These are phyloP conservation scores for Chaetomium sp. DNA, from an alignment of 2,329 filamentous ascomycete genomes.

Conservation along the genomic window DNA sequence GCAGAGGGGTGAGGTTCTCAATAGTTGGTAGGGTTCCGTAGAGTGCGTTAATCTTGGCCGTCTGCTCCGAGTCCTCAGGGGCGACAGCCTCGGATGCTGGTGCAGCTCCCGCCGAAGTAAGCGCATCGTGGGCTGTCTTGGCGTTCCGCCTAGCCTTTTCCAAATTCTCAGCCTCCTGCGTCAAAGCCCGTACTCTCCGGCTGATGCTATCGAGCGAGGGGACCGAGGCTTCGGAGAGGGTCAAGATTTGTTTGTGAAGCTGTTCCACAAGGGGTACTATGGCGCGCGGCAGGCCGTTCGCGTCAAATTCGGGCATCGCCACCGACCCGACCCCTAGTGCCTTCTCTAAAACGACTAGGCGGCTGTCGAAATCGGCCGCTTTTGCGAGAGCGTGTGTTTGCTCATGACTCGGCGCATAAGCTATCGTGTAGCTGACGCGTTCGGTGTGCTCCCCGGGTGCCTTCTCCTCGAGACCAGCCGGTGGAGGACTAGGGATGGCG, in stretches of 20 bases:
- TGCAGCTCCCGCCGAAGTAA: constrained; percentile 51
- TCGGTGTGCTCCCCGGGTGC: constrained; percentile 31
- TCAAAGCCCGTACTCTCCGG: constrained; percentile 68
- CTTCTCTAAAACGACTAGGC: constrained; percentile 77
- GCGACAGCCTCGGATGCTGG: constrained; percentile 41
- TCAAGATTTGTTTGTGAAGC: constrained; percentile 77
- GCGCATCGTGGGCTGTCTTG: constrained; percentile 62
- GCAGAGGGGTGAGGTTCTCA: constrained; percentile 78
- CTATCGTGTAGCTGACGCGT: constrained; percentile 62
- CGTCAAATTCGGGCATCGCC: constrained; percentile 62
- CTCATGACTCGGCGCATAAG: constrained; percentile 65
- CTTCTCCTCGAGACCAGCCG: constrained; percentile 31
- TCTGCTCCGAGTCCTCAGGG: constrained; percentile 66
- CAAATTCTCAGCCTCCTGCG: constrained; percentile 71
- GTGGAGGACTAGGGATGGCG: constrained; percentile 34
- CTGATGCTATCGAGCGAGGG: constrained; percentile 73
- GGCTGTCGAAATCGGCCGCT: constrained; percentile 83
- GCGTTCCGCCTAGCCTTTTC: constrained; percentile 66
- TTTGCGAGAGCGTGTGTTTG: constrained; percentile 73
- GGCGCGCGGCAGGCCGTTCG: constrained; percentile 62
- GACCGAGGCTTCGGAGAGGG: constrained; percentile 71
- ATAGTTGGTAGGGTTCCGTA: constrained; percentile 89
- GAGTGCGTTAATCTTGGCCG: constrained; percentile 85
- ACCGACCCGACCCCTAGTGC: constrained; percentile 76
- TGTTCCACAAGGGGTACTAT: constrained; percentile 80